Conservation (phyloP, 2,329 filamentous ascomycete species). For the Amesomyces nigricolor region DNA sequence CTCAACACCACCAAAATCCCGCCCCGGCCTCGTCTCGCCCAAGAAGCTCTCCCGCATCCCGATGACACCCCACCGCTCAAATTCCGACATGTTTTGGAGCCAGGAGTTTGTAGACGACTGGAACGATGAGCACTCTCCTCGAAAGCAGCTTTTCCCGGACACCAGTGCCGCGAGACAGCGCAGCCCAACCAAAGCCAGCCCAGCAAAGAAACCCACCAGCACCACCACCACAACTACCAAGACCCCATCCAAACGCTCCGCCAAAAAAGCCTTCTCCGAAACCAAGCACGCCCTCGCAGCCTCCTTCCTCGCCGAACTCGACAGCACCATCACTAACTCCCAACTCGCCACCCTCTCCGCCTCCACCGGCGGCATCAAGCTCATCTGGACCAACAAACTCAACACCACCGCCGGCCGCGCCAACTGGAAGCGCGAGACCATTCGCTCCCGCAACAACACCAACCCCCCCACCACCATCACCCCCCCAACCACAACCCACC, state of each 20-base stretch:
- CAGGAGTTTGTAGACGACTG: constrained; percentile 55
- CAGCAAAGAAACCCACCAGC: constrained; percentile 5
- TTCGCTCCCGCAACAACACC: constrained; percentile 31
- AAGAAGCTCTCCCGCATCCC: constrained; percentile 42
- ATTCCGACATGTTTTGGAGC: constrained; percentile 55
- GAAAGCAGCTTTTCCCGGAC: constrained; percentile 29
- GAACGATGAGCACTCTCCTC: constrained; percentile 52
- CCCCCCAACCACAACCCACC: constrained; percentile 31
- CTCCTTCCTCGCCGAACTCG: constrained; percentile 63
- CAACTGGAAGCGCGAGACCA: constrained; percentile 61
- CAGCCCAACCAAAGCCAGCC: constrained; percentile 24
- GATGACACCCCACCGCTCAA: constrained; percentile 47
- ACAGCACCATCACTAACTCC: constrained; percentile 56
- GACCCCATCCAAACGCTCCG: constrained; percentile 20
- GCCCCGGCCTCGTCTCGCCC: constrained; percentile 30
- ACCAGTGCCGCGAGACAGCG: constrained; percentile 10
- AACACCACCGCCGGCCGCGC: constrained; percentile 74
- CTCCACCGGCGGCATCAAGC: constrained; percentile 62
- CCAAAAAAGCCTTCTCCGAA: constrained; percentile 57
- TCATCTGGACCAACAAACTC: constrained; percentile 72
- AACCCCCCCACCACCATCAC: constrained; percentile 24
- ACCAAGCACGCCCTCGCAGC: constrained; percentile 58
- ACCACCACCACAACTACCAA: background rate
- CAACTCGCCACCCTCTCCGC: constrained; percentile 53
- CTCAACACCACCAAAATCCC: constrained; percentile 20